phyloP scores from a whole-genome alignment of 2,329 filamentous ascomycete species.

The Trichoderma sp. region DNA sequence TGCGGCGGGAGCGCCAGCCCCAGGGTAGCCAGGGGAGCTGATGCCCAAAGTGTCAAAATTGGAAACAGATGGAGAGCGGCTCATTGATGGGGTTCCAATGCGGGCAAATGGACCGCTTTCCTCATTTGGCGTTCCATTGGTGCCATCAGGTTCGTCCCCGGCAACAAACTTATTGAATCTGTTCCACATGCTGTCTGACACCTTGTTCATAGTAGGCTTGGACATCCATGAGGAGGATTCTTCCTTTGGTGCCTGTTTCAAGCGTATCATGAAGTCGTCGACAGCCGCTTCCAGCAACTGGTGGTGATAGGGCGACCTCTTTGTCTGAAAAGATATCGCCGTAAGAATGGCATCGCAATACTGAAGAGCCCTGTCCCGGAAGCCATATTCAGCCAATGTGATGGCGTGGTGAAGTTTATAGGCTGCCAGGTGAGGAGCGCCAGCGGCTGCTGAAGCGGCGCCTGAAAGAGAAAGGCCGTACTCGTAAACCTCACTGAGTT shows the following conservation, averaged over 20 bases:
- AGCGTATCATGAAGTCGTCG: slow-evolving; percentile 77
- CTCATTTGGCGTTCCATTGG: slow-evolving; percentile 58
- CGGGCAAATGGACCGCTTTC: slow-evolving; percentile 79
- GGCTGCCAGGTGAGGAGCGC: slow-evolving; percentile 76
- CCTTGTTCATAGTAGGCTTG: slow-evolving; percentile 93
- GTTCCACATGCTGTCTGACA: slow-evolving; percentile 84
- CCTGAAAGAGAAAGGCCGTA: slow-evolving; percentile 75
- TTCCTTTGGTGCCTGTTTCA: slow-evolving; percentile 83
- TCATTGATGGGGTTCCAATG: slow-evolving; percentile 70
- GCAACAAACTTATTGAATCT: slow-evolving; percentile 96
- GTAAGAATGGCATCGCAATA: slow-evolving; percentile 84
- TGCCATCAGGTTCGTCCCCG: slow-evolving; percentile 80
- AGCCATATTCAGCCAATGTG: slow-evolving; percentile 78
- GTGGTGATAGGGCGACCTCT: slow-evolving; percentile 84
- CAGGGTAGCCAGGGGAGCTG: slow-evolving; percentile 33
- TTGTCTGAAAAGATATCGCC: slow-evolving; percentile 76
- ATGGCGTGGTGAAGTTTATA: slow-evolving; percentile 92
- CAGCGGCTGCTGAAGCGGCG: slow-evolving; percentile 47
- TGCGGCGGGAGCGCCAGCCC: slow-evolving; percentile 33
- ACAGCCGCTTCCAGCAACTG: slow-evolving; percentile 68
- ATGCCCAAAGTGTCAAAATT: slow-evolving; percentile 74
- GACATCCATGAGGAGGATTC: slow-evolving; percentile 84
- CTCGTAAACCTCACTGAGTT: slow-evolving; percentile 95
- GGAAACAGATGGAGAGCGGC: slow-evolving; percentile 66
- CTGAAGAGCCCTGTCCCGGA: slow-evolving; percentile 76